Base-by-base conservation (phyloP, 2,329 filamentous ascomycete species). In the Exophiala xenobiotica region DNA sequence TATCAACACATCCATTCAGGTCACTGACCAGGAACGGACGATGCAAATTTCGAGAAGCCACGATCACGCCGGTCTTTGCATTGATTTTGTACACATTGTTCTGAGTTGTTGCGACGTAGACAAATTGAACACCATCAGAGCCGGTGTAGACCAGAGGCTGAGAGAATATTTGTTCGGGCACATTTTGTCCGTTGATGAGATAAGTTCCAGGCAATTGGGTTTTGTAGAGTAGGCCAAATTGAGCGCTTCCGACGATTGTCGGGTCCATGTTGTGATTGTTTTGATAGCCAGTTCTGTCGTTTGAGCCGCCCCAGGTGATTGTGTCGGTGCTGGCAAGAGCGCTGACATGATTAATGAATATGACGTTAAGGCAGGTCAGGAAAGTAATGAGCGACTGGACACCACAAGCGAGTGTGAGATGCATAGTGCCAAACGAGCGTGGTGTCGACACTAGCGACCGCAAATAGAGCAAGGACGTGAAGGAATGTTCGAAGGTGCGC, bases 201-300 rank as follows among this genome's bases (percentile, higher is more conserved):
- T 80, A 83, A 14, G 67, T 72, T 4, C 80, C 80, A 0, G 79
- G 77, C 1, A 83, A 69, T 0, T 61, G 41, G 0, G 75, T 57
- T 4, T 67, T 69, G 29, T 69, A 67, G 3, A 72, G 59, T 19
- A 65, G 65, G 24, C 69, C 69, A 58, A 74, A 84, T 44, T 78
- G 72, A 2, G 74, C 65, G 49, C 77, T 79, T 33, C 70, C 74
- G 2, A 85, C 79, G 6, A 83, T 68, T 11, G 76, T 71, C 1
- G 81, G 81, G 60, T 84, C 79, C 75, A 85, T 79, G 65, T 84
- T 84, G 63, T 85, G 81, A 61, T 81, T 83, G 16, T 58, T 61
- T 18, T 62, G 60, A 54, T 64, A 64, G 22, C 59, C 58, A 20
- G 52, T 56, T 47, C 55, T 41, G 49, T 55, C 52, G 26, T 53